Conservation (phyloP, 352 stramenopile genomes). For the Globisporangium irregulare region DNA sequence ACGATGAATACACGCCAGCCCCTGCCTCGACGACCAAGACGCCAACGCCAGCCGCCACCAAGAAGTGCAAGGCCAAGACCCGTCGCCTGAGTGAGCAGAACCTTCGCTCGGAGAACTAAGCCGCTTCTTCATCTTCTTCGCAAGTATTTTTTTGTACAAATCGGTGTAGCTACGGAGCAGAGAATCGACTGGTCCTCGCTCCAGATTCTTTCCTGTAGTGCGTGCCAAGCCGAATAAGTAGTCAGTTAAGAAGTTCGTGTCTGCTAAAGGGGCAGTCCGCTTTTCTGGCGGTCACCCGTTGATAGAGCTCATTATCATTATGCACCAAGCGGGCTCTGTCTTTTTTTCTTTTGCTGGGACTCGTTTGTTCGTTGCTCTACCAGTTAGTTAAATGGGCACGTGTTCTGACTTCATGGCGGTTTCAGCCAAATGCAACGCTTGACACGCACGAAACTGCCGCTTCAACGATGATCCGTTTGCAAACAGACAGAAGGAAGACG, state of each 20-base stretch:
- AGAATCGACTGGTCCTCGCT: constrained; percentile 2
- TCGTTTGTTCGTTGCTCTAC: too few species aligned
- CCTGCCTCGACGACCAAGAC: constrained; percentile 4
- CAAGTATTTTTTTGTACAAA: constrained; percentile 4
- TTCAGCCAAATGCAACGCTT: neutral
- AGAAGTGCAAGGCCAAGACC: constrained; percentile 15
- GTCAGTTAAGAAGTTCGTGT: neutral
- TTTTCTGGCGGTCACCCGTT: neutral
- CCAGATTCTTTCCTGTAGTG: neutral
- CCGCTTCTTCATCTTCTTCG: neutral
- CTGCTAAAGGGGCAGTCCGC: neutral
- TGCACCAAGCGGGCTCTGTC: neutral
- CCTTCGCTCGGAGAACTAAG: constrained; percentile 9
- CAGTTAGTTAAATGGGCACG: neutral
- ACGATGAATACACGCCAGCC: constrained; percentile 16
- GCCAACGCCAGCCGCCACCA: constrained; percentile 6
- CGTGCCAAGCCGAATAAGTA: neutral
- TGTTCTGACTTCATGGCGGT: neutral
- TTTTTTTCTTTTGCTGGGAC: neutral
- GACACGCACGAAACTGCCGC: neutral
- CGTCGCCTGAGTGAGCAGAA: constrained; percentile 9
- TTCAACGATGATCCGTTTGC: neutral
- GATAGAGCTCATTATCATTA: constrained; percentile 2
- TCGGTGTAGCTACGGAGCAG: neutral
- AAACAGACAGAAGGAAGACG: neutral